Percentiles rank a stretch among this genome's conserved stretches.
These are phyloP conservation scores for Fragaria iinumae DNA, from an alignment of 306 rosid species.

Conservation along the genomic window DNA sequence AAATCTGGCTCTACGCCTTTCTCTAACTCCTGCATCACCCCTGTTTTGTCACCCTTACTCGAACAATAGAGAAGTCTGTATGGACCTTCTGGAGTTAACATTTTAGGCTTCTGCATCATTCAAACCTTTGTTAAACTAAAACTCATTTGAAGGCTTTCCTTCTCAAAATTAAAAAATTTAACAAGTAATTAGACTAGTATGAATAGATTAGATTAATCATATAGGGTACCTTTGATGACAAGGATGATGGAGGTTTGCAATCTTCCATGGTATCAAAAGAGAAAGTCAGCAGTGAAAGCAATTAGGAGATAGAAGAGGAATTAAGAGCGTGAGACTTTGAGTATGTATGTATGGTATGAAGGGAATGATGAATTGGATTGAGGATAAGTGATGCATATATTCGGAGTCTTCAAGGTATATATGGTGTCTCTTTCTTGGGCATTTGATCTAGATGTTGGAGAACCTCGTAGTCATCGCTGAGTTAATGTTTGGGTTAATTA, in stretches of 20 bases:
- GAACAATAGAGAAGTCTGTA: constrained; percentile 29
- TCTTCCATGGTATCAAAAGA: constrained; percentile 9
- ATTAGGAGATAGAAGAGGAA: background rate
- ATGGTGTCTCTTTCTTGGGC: constrained; percentile 9
- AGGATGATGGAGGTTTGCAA: background rate
- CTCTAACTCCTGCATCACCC: constrained; percentile 30
- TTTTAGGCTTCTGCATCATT: background rate
- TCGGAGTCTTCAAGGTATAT: constrained; percentile 20
- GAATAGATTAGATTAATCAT: background rate
- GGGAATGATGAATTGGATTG: background rate
- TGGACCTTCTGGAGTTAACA: constrained; percentile 13
- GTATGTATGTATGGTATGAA: background rate
- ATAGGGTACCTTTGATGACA: constrained; percentile 23
- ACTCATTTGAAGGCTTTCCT: background rate
- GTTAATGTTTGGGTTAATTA: background rate
- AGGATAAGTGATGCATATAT: background rate
- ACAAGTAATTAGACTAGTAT: background rate
- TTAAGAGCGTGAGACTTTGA: background rate
- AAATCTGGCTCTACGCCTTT: constrained; percentile 27
- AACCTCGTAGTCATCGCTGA: constrained; percentile 13
- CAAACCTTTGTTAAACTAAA: background rate
- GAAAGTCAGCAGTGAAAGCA: background rate
- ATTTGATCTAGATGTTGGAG: background rate
- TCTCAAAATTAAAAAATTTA: background rate
- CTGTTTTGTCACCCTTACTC: constrained; percentile 32